Conservation (phyloP, 805 yeast species). For the Metschnikowia noctiluminum region DNA sequence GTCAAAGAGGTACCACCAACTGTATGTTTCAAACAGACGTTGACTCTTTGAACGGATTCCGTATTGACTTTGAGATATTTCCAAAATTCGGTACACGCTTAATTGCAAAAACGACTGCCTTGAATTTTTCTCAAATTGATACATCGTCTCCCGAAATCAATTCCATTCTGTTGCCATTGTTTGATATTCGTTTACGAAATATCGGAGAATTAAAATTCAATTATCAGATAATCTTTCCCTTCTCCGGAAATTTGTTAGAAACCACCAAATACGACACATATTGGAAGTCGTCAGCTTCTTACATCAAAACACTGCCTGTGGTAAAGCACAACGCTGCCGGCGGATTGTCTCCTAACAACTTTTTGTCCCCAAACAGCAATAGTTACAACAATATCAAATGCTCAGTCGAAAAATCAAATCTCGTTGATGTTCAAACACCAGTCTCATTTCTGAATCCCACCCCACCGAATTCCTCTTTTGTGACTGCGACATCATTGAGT, state of each 20-base stretch:
- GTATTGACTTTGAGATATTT: slow-evolving; percentile 82
- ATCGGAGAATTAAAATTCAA: slow-evolving; percentile 78
- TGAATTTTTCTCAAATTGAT: slow-evolving; percentile 47
- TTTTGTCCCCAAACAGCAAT: slow-evolving; percentile 34
- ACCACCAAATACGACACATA: slow-evolving; percentile 92
- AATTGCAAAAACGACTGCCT: slow-evolving; percentile 83
- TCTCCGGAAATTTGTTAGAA: slow-evolving; percentile 76
- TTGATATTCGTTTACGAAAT: slow-evolving; percentile 75
- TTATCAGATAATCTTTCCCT: slow-evolving; percentile 86
- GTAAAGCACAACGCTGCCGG: slow-evolving; percentile 35
- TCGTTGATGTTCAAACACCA: slow-evolving; percentile 8
- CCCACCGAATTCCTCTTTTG: slow-evolving; percentile 52
- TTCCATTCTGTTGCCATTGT: slow-evolving; percentile 60
- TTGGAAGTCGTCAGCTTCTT: slow-evolving; percentile 85
- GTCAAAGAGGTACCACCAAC: slow-evolving; percentile 43
- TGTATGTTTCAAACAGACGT: slow-evolving; percentile 83
- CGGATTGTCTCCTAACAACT: slow-evolving; percentile 40
- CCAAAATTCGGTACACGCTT: slow-evolving; percentile 94
- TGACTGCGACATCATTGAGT: slow-evolving; percentile 84
- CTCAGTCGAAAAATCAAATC: slow-evolving; percentile 14
- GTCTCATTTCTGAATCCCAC: slow-evolving; percentile 16
- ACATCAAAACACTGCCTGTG: slow-evolving; percentile 31
- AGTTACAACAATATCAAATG: slow-evolving; percentile 12
- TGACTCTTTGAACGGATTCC: slow-evolving; percentile 57
- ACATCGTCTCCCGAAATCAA: slow-evolving; percentile 40